A percentile compares a stretch with the other conserved stretches of the same genome.
Evolutionary conservation across 1,139 yeast genomes (phyloP).

Genomic region (Taiozyma sp.): DNA sequence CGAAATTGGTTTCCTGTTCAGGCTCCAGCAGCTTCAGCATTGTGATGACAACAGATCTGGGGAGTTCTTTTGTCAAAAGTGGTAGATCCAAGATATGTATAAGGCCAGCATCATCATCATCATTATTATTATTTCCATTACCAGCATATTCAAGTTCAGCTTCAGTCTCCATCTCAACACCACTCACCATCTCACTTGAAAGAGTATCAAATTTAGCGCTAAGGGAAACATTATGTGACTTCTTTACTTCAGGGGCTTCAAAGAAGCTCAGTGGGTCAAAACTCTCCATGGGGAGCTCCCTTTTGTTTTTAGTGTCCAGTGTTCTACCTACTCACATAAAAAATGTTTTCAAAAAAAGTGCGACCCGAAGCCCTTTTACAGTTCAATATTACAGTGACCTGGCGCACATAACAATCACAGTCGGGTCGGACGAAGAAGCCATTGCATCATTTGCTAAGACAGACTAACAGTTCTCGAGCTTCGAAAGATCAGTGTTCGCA

Average conservation of each 20-base stretch:
- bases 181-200: neutral
- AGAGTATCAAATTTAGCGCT: too few species aligned
- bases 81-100: conserved; percentile 72
- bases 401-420: neutral
- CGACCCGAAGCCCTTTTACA: neutral
- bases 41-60: conserved; percentile 39
- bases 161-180: neutral
- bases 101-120: conserved; percentile 26
- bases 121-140: neutral
- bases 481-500: neutral
- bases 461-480: neutral
- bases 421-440: neutral
- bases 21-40: conserved; percentile 50
- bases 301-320: neutral
- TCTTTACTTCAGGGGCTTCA: neutral
- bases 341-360: too few species aligned
- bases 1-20: conserved; percentile 51
- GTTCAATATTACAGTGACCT: too few species aligned
- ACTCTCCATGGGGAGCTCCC: neutral
- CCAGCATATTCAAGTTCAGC: neutral
- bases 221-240: too few species aligned
- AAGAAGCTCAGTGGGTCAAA: neutral
- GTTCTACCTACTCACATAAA: neutral
- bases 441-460: neutral
- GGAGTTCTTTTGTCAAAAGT: conserved; percentile 40